Evolutionary conservation across 176 grass and related monocot genomes (phyloP).

Genomic region (Zea luxurians): DNA sequence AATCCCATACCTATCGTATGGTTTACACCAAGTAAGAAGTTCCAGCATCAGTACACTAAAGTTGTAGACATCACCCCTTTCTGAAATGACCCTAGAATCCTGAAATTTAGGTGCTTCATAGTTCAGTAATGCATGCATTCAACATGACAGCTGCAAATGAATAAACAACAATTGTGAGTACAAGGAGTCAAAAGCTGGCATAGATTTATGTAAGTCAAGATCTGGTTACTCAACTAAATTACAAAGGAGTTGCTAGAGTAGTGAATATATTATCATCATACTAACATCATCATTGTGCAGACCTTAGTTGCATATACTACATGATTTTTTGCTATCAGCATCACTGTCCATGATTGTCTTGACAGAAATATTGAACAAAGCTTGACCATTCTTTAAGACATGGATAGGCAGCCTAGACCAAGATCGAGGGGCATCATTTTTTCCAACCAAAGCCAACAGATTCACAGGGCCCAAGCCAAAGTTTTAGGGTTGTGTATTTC

Average conservation of each 20-base stretch:
- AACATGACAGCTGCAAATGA: slow-evolving; percentile 64
- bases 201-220: slow-evolving; percentile 4
- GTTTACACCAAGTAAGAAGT: slow-evolving; percentile 91
- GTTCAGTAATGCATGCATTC: slow-evolving; percentile 58
- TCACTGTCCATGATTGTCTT: background rate
- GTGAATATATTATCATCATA: background rate
- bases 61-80: slow-evolving; percentile 81
- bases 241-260: slow-evolving; percentile 14
- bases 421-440: background rate
- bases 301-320: background rate
- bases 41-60: slow-evolving; percentile 99
- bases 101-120: slow-evolving; percentile 81
- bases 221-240: background rate
- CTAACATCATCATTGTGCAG: background rate
- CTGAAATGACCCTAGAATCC: slow-evolving; percentile 58
- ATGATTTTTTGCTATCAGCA: slow-evolving; percentile 1
- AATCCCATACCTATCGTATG: slow-evolving; percentile 68
- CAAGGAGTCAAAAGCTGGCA: background rate
- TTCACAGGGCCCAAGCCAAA: background rate
- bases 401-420: background rate
- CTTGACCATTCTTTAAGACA: too few relatives aligned
- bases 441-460: background rate
- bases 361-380: too few relatives aligned
- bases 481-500: background rate
- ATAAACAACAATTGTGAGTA: slow-evolving; percentile 35